Base-by-base conservation (phyloP, 163 green algal species). In the Scenedesmus sp. region DNA sequence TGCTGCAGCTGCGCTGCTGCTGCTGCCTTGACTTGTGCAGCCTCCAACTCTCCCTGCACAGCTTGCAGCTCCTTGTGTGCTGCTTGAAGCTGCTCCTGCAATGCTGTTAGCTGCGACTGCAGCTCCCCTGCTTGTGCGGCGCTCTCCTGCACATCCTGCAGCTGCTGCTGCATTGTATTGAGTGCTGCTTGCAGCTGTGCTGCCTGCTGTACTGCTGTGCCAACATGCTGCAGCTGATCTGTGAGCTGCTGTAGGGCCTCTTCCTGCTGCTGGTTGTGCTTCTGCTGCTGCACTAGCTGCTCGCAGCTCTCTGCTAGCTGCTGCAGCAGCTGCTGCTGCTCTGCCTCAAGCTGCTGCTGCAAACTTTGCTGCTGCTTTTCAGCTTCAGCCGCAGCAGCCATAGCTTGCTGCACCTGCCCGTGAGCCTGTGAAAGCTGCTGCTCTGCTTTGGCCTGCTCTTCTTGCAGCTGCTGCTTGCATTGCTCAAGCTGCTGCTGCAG, bases 401-500 rank as follows among this genome's bases (percentile, higher is more conserved):
- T 7, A 89, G 84, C 74, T 20, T 76, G 9, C 82, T 76, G 73
- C 70, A 91, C 46, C 64, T 76, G 1, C 84, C 81, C 46, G 8
- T 82, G 23, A 12, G 56, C 76, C 15, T 59, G 76, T 76, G 66
- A 13, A 87, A 86, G 79, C 79, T 77, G 16, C 7, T 23, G 16
- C 4, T 59, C 76, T 57, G 76, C 34, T 59, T 12, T 15, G 10
- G 62, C 62, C 62, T 70, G 62, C 62, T 70, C 52, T 12, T 26
- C 20, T 34, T 67, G 66, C 7, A 66, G 64, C 85, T 87, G 74
- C 87, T 81, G 67, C 52, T 34, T 5, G 4, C 56, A 54, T 67
- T 90, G 86, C 73, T 59, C 52, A 5, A 83, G 55, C 87, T 86
- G 59, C 20, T 91, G 87, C 74, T 86, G 87, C 87, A 88, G 55